Percentiles rank a stretch among this genome's conserved stretches.
phyloP scores from a whole-genome alignment of 2,329 filamentous ascomycete genomes.

The Colletotrichum chlorophyti region DNA sequence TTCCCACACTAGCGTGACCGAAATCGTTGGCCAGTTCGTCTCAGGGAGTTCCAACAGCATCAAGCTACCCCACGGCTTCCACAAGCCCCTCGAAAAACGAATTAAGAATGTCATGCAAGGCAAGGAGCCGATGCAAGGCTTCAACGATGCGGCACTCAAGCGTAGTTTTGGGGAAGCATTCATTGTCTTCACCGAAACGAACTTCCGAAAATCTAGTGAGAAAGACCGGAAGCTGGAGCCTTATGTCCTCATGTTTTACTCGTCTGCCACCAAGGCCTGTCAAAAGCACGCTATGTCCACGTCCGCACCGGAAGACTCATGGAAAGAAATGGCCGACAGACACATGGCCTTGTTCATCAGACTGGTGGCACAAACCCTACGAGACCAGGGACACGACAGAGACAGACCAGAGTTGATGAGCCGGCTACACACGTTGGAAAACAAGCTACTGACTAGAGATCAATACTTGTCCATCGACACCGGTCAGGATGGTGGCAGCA shows the following conservation, averaged over 20 bases:
- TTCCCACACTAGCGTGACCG: conserved; percentile 77
- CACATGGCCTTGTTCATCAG: conserved; percentile 95
- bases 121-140: conserved; percentile 84
- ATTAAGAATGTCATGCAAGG: conserved; percentile 83
- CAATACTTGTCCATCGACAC: conserved; percentile 79
- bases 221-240: conserved; percentile 94
- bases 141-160: conserved; percentile 88
- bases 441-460: conserved; percentile 91
- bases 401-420: conserved; percentile 85
- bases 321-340: conserved; percentile 91
- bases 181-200: conserved; percentile 87
- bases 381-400: conserved; percentile 83
- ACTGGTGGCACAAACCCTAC: conserved; percentile 79
- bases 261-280: conserved; percentile 85
- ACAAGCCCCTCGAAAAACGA: conserved; percentile 67
- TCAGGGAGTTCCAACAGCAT: conserved; percentile 55
- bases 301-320: conserved; percentile 81
- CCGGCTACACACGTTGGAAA: conserved; percentile 83
- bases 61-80: conserved; percentile 65
- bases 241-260: conserved; percentile 94
- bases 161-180: conserved; percentile 94
- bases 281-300: conserved; percentile 78
- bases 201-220: conserved; percentile 89
- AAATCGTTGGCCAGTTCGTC: conserved; percentile 87
- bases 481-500: conserved; percentile 65